Base-by-base conservation (phyloP, 2,329 filamentous ascomycete species). In the Aspergillus vadensis region DNA sequence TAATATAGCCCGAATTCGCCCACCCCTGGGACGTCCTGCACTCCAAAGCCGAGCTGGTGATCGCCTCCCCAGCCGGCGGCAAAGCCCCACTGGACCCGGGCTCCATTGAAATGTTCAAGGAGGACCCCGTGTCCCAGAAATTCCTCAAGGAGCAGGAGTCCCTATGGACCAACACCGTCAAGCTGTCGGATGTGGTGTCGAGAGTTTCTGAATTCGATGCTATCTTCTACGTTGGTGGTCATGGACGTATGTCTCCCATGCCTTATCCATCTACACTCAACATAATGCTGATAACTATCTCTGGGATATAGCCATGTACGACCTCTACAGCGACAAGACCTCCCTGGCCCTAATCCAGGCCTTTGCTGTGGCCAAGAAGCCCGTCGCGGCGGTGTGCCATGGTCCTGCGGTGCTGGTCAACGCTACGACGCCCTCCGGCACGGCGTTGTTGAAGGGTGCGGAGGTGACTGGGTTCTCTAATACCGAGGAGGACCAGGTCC, bases 51-150 rank as follows among this genome's bases (percentile, higher is more conserved):
- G 81, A 85, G 52, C 68, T 89, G 39, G 80, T 80, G 58, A 77
- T 87, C 39, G 86, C 86, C 60, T 89, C 87, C 0, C 87, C 87
- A 55, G 80, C 80, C 49, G 87, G 88, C 63, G 86, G 87, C 64
- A 77, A 78, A n/a, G 82, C 87, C 0, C 86, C 87, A 0, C 80
- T 90, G 0, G 87, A 89, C 78, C 85, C 82, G 0, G 62, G 53
- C 65, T 89, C 81, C 2, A 78, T 89, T 49, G 78, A 86, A 60
- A 70, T 76, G 62, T 87, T 82, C 79, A 79, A 82, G 68, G 66
- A 72, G 8, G 87, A 90, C 76, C 63, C 77, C 1, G 71, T 79
- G 15, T 81, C 83, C 2, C 65, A 73, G 19, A 72, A 77, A 55
- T 90, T 90, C 77, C 71, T 85, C 52, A 76, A 82, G 36, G 81